Base-by-base conservation (phyloP, 495 filamentous ascomycete species). In the Choiromyces venosus region DNA sequence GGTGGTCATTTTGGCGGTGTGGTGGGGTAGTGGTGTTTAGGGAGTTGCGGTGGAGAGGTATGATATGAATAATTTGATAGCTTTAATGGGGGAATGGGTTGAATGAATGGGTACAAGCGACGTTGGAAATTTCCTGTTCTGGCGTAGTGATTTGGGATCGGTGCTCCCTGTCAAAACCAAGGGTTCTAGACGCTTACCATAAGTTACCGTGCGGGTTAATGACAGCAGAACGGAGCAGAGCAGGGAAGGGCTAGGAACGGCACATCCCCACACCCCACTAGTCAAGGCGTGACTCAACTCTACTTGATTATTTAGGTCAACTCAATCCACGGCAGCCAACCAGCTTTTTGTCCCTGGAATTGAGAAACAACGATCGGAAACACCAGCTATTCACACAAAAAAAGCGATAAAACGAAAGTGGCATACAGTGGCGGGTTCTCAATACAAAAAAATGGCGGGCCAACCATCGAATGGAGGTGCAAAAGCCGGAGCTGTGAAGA, bases 11-110 rank as follows among this genome's bases (percentile, higher is more conserved):
- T 86, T 84, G 75, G 83, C 77, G 68, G 78, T 81, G 75, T 89
- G 88, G 81, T 89, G 88, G 69, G 85, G 83, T 52, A 89, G 79
- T n/a, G n/a, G n/a, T n/a, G n/a, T n/a, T n/a, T n/a, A n/a, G n/a
- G n/a, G n/a, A n/a, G n/a, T n/a, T n/a, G n/a, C n/a, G n/a, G 71
- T 18, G 18, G 29, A 4, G 29, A 37, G 29, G 16, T 33, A 67
- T n/a, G n/a, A n/a, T n/a, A n/a, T n/a, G n/a, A n/a, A n/a, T n/a
- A n/a, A n/a, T n/a, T n/a, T n/a, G n/a, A n/a, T n/a, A 21, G 35
- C 19, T 37, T 33, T 5, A 40, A 37, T 40, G 68, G 29, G 37
- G 18, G 8, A 29, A 5, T 46, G 10, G 33, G 18, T 56, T 18
- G 25, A 25, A 18, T 12, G 21, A 40, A 64, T 33, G 25, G 37